A percentile compares a stretch with the other conserved stretches of the same genome.
phyloP scores from a whole-genome alignment of 176 grass and related monocot genomes.

The Microstegium vimineum region DNA sequence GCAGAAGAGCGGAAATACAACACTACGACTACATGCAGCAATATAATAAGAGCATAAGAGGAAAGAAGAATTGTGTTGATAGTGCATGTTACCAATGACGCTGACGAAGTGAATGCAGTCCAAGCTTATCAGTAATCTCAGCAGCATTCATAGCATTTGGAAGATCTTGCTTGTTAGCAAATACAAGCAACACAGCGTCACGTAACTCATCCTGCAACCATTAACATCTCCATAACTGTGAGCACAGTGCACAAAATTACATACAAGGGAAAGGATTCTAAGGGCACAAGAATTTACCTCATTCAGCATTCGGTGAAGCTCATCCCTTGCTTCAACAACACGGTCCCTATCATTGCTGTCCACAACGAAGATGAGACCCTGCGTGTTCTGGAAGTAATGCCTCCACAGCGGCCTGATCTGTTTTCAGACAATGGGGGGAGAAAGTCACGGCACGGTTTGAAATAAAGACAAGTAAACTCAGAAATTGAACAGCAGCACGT shows the following conservation, averaged over 20 bases:
- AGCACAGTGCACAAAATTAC: slow-evolving; percentile 1
- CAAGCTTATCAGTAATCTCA: slow-evolving; percentile 70
- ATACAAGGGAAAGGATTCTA: neutral
- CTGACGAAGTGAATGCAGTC: slow-evolving; percentile 73
- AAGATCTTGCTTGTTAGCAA: slow-evolving; percentile 83
- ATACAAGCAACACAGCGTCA: slow-evolving; percentile 67
- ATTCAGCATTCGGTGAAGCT: slow-evolving; percentile 68
- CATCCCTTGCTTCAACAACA: slow-evolving; percentile 73
- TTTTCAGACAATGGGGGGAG: neutral
- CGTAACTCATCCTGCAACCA: slow-evolving; percentile 56
- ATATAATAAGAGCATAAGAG: neutral
- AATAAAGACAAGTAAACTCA: neutral
- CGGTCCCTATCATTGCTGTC: slow-evolving; percentile 74
- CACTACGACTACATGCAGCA: neutral
- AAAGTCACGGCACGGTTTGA: neutral
- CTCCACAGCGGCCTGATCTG: slow-evolving; percentile 74
- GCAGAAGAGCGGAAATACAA: neutral
- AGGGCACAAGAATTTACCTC: slow-evolving; percentile 35
- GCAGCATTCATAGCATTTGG: slow-evolving; percentile 73
- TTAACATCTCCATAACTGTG: neutral
- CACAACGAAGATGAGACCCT: slow-evolving; percentile 69
- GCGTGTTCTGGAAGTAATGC: slow-evolving; percentile 77
- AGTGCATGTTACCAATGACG: slow-evolving; percentile 50
- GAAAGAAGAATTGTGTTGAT: neutral
- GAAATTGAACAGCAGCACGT: neutral